A percentile compares a stretch with the other conserved stretches of the same genome.
Conservation (phyloP, 2,329 filamentous ascomycete genomes). For the Dissoconium aciculare region DNA sequence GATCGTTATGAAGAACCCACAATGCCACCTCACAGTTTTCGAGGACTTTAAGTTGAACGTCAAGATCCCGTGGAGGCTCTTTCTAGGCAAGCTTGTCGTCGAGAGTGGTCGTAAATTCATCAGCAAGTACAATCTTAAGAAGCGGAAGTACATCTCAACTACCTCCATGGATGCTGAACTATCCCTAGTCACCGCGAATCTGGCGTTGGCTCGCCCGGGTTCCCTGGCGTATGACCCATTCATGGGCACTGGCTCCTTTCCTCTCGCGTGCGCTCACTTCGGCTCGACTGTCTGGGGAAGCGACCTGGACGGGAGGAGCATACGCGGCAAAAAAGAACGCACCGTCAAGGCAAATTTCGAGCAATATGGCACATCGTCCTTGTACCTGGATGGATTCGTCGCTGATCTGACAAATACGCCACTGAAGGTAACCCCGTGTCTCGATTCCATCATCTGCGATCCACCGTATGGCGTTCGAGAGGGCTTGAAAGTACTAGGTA, state of each 20-base stretch:
- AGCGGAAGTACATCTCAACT: constrained; percentile 81
- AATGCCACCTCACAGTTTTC: constrained; percentile 63
- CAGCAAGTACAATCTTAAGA: constrained; percentile 75
- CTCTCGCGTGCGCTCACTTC: constrained; percentile 78
- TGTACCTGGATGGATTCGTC: constrained; percentile 64
- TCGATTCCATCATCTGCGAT: constrained; percentile 90
- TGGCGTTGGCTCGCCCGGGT: constrained; percentile 66
- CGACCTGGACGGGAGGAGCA: constrained; percentile 84
- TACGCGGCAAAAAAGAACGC: constrained; percentile 51
- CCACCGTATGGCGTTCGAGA: constrained; percentile 93
- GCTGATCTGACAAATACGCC: constrained; percentile 83
- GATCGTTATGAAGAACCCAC: constrained; percentile 59
- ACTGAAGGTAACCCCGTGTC: constrained; percentile 40
- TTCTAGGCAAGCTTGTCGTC: constrained; percentile 59
- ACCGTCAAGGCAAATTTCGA: constrained; percentile 59
- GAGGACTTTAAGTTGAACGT: constrained; percentile 57
- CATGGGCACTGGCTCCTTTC: constrained; percentile 86
- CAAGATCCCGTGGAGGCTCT: constrained; percentile 43
- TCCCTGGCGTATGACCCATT: constrained; percentile 91
- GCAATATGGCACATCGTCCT: constrained; percentile 57
- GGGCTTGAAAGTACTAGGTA: constrained; percentile 74
- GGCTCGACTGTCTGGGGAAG: constrained; percentile 72
- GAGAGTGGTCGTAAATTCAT: constrained; percentile 52
- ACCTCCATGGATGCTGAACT: constrained; percentile 97
- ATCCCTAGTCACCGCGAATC: constrained; percentile 78